Evolutionary conservation across 345 rosid species (phyloP), one percentile per base, ranked within the genome.

Genomic region (Orychophragmus violaceus): DNA sequence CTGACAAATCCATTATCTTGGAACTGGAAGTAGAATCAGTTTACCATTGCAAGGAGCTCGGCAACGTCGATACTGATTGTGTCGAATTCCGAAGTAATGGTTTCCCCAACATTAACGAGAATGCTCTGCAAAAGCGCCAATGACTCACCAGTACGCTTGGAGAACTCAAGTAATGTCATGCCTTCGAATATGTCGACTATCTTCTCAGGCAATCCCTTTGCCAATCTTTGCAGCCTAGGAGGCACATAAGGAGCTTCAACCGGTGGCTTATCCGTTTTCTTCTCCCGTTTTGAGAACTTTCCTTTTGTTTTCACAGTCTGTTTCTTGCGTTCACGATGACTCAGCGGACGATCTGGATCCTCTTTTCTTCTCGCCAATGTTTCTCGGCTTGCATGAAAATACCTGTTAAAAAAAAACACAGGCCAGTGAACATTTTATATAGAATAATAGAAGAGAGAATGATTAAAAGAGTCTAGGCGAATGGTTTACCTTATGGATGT

Each of bases 21-120:
- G 48, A 33, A 37, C 30, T 14, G 52, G 45, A 29, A 9, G 19
- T 10, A 54, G 5, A 32, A 19, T 72, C 46, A 58, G 14, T 62
- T 49, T 94, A 90, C 96, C 97, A 90, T 88, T 12, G 80, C 86
- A 78, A 87, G 81, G 42, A 90, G 88, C 81, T 94, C 97, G 2
- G 87, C 88, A 13, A 87, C 83, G 76, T 94, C 96, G 17, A 87
- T 74, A 81, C 87, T 84, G 60, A 90, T 81, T 19, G 91, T 80
- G 36, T 87, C 88, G 72, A 88, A 90, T 71, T 90, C 97, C 25
- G 90, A 88, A 46, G 52, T 79, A 59, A 79, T 64, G 68, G 78
- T 84, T 82, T 90, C 96, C 69, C 99, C 97, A 21, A 90, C 88
- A 69, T 83, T 85, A 55, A 77, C 70, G 44, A 94, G 90, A 81